These are phyloP conservation scores for Scheffersomyces lignicola DNA, from an alignment of 1,139 yeast genomes.

Conservation along the genomic window DNA sequence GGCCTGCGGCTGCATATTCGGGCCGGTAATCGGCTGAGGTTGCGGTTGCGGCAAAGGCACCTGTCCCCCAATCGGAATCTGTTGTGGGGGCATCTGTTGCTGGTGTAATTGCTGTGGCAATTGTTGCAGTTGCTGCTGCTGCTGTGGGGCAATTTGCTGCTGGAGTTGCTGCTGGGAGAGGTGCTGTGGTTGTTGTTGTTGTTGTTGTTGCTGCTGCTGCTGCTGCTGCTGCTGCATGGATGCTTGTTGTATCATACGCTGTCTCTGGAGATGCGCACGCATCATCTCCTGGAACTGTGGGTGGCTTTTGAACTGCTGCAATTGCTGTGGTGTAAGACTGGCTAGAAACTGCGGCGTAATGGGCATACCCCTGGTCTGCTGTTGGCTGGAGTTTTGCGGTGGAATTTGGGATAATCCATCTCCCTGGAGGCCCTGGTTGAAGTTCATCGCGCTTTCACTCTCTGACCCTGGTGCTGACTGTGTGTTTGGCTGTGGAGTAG, in stretches of 20 bases:
- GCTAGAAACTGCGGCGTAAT: conserved; percentile 43
- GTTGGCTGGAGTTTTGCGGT: neutral
- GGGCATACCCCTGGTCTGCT: conserved; percentile 19
- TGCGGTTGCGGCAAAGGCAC: conserved; percentile 6
- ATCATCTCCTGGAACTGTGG: conserved; percentile 46
- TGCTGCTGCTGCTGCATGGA: conserved; percentile 21
- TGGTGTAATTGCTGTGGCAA: conserved; percentile 9
- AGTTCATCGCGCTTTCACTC: conserved; percentile 6
- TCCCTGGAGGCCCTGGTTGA: conserved; percentile 6
- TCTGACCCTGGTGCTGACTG: neutral
- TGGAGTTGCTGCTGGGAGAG: conserved; percentile 27
- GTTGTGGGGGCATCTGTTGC: conserved; percentile 9
- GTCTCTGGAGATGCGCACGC: conserved; percentile 39
- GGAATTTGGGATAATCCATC: conserved; percentile 5
- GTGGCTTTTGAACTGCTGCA: conserved; percentile 49
- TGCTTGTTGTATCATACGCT: conserved; percentile 27
- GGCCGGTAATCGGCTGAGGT: neutral
- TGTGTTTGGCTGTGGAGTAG: no score
- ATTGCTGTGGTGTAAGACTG: conserved; percentile 45
- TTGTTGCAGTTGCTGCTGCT: conserved; percentile 13
- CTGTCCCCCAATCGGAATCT: conserved; percentile 6
- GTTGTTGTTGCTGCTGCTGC: conserved; percentile 32
- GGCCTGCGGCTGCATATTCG: conserved; percentile 1
- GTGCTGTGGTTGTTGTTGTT: conserved; percentile 22
- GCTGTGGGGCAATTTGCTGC: conserved; percentile 19